Conservation (phyloP, 495 filamentous ascomycete genomes). For the Penicillium bovifimosum region DNA sequence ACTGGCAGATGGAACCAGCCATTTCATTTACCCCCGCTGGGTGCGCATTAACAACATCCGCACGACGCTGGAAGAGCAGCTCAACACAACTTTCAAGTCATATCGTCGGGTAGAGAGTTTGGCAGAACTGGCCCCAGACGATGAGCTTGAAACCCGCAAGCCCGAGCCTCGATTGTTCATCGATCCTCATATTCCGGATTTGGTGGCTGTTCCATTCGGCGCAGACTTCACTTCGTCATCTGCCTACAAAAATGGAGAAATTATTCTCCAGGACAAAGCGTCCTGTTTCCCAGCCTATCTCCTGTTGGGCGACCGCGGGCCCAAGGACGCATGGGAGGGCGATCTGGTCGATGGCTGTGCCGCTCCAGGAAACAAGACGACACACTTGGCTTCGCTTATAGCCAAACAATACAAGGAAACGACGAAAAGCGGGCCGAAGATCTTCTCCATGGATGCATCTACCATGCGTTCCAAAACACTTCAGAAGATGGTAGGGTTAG, state of each 20-base stretch:
- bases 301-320: slow-evolving; percentile 46
- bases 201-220: slow-evolving; percentile 68
- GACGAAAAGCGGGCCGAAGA: slow-evolving; percentile 21
- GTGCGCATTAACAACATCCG: slow-evolving; percentile 79
- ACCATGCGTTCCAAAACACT: slow-evolving; percentile 59
- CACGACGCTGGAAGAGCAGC: slow-evolving; percentile 60
- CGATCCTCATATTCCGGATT: slow-evolving; percentile 74
- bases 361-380: slow-evolving; percentile 96
- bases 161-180: slow-evolving; percentile 44
- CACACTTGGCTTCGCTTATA: slow-evolving; percentile 77
- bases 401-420: slow-evolving; percentile 27
- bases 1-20: slow-evolving; percentile 14
- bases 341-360: slow-evolving; percentile 86
- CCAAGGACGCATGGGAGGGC: slow-evolving; percentile 40
- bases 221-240: slow-evolving; percentile 61
- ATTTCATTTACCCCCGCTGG: slow-evolving; percentile 68
- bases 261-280: slow-evolving; percentile 94
- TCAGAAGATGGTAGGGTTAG: slow-evolving; percentile 72
- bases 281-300: slow-evolving; percentile 93
- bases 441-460: slow-evolving; percentile 43
- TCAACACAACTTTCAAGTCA: slow-evolving; percentile 59
- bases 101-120: slow-evolving; percentile 50
- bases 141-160: slow-evolving; percentile 20
- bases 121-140: slow-evolving; percentile 26
- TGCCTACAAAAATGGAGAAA: slow-evolving; percentile 66